Evolutionary conservation across 2,329 filamentous ascomycete genomes (phyloP).

Genomic region (Corniculantispora saksenae): DNA sequence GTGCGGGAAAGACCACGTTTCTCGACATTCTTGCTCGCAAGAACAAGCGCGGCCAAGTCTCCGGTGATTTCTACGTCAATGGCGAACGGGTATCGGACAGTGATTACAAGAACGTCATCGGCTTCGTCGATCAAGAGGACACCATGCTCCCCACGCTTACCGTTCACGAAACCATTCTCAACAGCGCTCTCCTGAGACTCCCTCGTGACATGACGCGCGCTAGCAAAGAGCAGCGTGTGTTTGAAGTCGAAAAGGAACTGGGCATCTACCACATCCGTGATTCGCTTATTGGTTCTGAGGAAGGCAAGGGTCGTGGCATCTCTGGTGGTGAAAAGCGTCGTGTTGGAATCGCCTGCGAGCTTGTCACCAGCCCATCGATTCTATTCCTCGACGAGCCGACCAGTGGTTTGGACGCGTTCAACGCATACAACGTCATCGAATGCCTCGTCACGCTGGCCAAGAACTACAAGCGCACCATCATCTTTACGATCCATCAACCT

Average conservation of each 20-base stretch:
- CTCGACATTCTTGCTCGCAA: slow-evolving; percentile 94
- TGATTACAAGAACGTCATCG: slow-evolving; percentile 89
- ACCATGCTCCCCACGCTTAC: slow-evolving; percentile 95
- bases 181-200: slow-evolving; percentile 87
- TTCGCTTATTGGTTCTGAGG: slow-evolving; percentile 93
- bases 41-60: slow-evolving; percentile 82
- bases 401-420: slow-evolving; percentile 92
- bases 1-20: slow-evolving; percentile 96
- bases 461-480: slow-evolving; percentile 93
- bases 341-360: slow-evolving; percentile 94
- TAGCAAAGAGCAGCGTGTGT: slow-evolving; percentile 87
- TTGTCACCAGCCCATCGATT: slow-evolving; percentile 96
- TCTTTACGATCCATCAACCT: slow-evolving; percentile 98
- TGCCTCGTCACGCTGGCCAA: slow-evolving; percentile 93
- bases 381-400: slow-evolving; percentile 97
- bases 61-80: slow-evolving; percentile 88
- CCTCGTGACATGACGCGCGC: slow-evolving; percentile 84
- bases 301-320: slow-evolving; percentile 90
- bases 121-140: slow-evolving; percentile 98
- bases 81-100: slow-evolving; percentile 83
- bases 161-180: slow-evolving; percentile 96
- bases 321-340: slow-evolving; percentile 95
- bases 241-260: slow-evolving; percentile 92
- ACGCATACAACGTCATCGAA: slow-evolving; percentile 97
- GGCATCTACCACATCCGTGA: slow-evolving; percentile 94